Base-by-base conservation (phyloP, 2,329 filamentous ascomycete species). In the Nannizzia gypsea region DNA sequence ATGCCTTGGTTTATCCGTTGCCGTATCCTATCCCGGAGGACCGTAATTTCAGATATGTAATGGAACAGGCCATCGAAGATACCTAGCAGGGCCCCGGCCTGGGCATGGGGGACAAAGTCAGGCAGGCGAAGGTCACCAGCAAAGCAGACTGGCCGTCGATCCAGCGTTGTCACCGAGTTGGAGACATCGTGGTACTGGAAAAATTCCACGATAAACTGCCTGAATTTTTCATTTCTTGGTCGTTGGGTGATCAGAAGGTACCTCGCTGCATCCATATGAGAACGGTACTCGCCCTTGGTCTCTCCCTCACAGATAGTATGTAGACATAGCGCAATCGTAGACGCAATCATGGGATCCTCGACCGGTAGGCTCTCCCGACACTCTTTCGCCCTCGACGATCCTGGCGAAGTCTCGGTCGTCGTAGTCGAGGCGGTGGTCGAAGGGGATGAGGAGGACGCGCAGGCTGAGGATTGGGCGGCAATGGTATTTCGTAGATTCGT, bases 41-140 rank as follows among this genome's bases (percentile, higher is more conserved):
- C 81, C 1, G 88, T 90, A 62, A 95, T 92, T 67, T 88, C 83
- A 6, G 86, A 86, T 31, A 96, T 84, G 68, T 88, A 85, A 36
- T 82, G 80, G 69, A 95, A 90, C 1, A 96, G 77, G 0, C 89
- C 89, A 67, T 96, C 90, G 44, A 87, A 84, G 26, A 95, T 86
- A 22, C 90, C 90, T 4, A 95, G 78, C 3, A 95, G 78, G n/a
- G 76, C 78, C 6, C 80, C 81, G 2, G 79, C 80, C 64, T 81
- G 77, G 1, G 79, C 76, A 57, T 81, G 79, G 31, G 80, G 77
- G 56, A 81, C 77, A 66, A 80, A 83, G 28, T 76, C 72, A 1
- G 81, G 81, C 2, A 83, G 72, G 15, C 75, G 74, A 67, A 83
- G 78, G 58, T 81, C 77, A 26, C 78, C 77, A 63, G 77, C 76